Evolutionary conservation across 2,329 filamentous ascomycete genomes (phyloP).

Genomic region (Emmonsiellopsis sp.): DNA sequence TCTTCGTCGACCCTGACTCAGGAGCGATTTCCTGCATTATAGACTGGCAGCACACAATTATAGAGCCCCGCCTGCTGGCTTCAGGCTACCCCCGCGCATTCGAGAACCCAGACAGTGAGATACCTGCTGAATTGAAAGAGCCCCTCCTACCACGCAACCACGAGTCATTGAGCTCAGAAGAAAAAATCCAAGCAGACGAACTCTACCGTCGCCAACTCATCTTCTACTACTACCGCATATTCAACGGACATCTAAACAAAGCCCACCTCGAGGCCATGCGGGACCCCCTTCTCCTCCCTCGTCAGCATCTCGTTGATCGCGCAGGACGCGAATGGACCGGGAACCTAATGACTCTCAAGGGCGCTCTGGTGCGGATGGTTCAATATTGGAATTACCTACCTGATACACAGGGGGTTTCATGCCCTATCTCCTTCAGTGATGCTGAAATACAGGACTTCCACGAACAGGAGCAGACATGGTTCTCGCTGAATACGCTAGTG

Average conservation of each 20-base stretch:
- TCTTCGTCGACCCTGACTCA: slow-evolving; percentile 14
- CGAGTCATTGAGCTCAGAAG: slow-evolving; percentile 9
- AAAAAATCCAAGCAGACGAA: slow-evolving; percentile 15
- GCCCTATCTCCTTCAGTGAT: slow-evolving; percentile 10
- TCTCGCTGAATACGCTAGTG: slow-evolving; percentile 11
- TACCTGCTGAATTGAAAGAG: slow-evolving; percentile 6
- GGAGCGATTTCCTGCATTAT: slow-evolving; percentile 14
- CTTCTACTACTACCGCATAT: slow-evolving; percentile 17
- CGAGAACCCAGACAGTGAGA: slow-evolving; percentile 16
- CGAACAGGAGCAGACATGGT: slow-evolving; percentile 14
- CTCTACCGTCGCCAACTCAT: slow-evolving; percentile 11
- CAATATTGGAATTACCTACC: slow-evolving; percentile 5
- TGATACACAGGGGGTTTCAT: slow-evolving; percentile 6
- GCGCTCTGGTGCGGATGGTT: slow-evolving; percentile 12
- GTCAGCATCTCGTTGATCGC: slow-evolving; percentile 15
- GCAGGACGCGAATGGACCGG: slow-evolving; percentile 16
- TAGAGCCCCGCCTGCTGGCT: slow-evolving; percentile 12
- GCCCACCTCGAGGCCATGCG: slow-evolving; percentile 13
- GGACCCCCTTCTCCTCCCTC: slow-evolving; percentile 11
- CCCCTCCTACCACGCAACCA: slow-evolving; percentile 14
- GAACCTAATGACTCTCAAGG: slow-evolving; percentile 13
- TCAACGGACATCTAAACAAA: slow-evolving; percentile 16
- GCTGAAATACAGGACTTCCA: slow-evolving; percentile 4
- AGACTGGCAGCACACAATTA: slow-evolving; percentile 18
- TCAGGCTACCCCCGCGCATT: slow-evolving; percentile 15